Base-by-base conservation (phyloP, 257 asterid species). In the Scutellaria galericulata region DNA sequence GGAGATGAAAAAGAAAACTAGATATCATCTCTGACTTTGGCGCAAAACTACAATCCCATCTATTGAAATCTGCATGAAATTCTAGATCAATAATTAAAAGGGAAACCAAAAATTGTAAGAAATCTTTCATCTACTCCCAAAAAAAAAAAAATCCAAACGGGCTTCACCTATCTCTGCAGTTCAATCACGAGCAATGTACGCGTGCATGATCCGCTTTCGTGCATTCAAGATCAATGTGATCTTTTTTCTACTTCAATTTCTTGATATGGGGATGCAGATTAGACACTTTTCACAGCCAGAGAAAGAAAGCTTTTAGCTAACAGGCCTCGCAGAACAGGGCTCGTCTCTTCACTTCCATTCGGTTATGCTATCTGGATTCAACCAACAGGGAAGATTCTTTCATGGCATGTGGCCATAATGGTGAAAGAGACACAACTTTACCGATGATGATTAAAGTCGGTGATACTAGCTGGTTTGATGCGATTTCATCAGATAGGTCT, bases 361-460 rank as follows among this genome's bases (percentile, higher is more conserved):
- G 15, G 66, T 24, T 24, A 53, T 64, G 74, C 66, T 81, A 82
- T 56, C 82, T 74, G 7, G 87, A 60, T 74, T 85, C 89, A 13
- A 74, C 79, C 65, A 88, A 81, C 40, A 76, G 44, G 20, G 89
- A 71, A 51, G 79, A 39, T 68, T 80, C 81, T 35, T 68, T 62
- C 6, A 44, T 46, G 44, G 89, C 73, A 75, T 83, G 72, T 3
- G 83, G 84, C 97, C 98, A 92, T 37, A 86, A 78, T 12, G 98
- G 96, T 7, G 98, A 90, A 68, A 92, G 91, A 46, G 91, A 83
- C 11, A 92, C 98, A 10, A 92, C 98, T 74, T 83, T 87, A 74
- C 97, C 97, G 1, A 92, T 87, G 75, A 92, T 82, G 64, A 92
- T 84, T 70, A 92, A 78, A 9, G 98, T 84, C 4, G 98, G 98